These are phyloP conservation scores for Cercospora janseana DNA, from an alignment of 2,329 filamentous ascomycete species.

Conservation along the genomic window DNA sequence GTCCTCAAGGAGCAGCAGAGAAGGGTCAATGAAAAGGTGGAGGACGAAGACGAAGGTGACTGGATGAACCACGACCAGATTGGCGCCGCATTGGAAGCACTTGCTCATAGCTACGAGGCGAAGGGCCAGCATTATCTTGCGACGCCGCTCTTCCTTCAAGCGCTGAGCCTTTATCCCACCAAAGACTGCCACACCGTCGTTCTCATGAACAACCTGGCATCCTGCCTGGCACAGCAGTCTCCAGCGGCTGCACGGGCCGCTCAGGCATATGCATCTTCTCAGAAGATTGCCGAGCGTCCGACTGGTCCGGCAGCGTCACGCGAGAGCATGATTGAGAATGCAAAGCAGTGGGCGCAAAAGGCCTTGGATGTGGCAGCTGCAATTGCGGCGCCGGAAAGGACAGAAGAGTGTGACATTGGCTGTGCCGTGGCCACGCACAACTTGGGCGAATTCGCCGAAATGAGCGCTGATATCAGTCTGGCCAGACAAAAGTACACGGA, in stretches of 20 bases:
- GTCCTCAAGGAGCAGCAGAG: constrained; percentile 71
- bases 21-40: constrained; percentile 54
- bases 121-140: constrained; percentile 76
- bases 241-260: constrained; percentile 38
- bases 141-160: constrained; percentile 81
- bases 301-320: constrained; percentile 51
- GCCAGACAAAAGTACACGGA: constrained; percentile 69
- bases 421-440: constrained; percentile 85
- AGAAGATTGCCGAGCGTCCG: constrained; percentile 38
- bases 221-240: constrained; percentile 67
- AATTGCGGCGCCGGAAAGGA: constrained; percentile 65
- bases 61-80: constrained; percentile 71
- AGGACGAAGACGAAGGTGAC: constrained; percentile 62
- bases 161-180: constrained; percentile 65
- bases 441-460: constrained; percentile 76
- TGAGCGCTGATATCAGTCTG: constrained; percentile 63
- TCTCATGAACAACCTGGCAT: constrained; percentile 82
- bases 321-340: constrained; percentile 64
- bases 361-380: constrained; percentile 65
- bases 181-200: constrained; percentile 74
- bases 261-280: constrained; percentile 34
- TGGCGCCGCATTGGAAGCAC: constrained; percentile 72
- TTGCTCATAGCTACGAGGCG: constrained; percentile 73
- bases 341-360: constrained; percentile 75
- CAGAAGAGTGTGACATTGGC: constrained; percentile 76